These are phyloP conservation scores for Sequoiadendron giganteum DNA, from an alignment of 75 land plant species.

Conservation along the genomic window DNA sequence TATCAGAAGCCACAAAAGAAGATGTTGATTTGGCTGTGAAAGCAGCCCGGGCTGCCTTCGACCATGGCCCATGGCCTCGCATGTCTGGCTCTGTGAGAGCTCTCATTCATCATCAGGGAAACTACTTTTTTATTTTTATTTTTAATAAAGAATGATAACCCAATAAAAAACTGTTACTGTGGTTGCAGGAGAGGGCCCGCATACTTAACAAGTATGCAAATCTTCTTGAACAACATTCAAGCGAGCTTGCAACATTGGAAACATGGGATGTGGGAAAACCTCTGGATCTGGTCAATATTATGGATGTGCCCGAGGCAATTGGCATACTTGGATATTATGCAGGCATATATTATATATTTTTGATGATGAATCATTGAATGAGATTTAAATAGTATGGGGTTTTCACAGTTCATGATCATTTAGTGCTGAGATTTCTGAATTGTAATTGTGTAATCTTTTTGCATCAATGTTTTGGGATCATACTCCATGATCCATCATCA, in stretches of 20 bases:
- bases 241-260: conserved; percentile 50
- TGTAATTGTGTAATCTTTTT: too few relatives aligned
- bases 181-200: conserved; percentile 27
- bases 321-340: conserved; percentile 52
- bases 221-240: conserved; percentile 39
- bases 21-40: conserved; percentile 31
- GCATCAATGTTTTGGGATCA: too few relatives aligned
- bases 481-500: too few relatives aligned
- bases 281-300: conserved; percentile 25
- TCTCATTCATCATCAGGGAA: not conserved
- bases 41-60: conserved; percentile 23
- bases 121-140: not conserved
- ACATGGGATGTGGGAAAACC: conserved; percentile 55
- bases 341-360: conserved; percentile 21
- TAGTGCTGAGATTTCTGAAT: too few relatives aligned
- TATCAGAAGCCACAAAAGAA: conserved; percentile 25
- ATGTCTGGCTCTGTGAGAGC: conserved; percentile 14
- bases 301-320: conserved; percentile 37
- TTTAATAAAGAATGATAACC: not conserved
- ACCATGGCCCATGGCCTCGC: conserved; percentile 23
- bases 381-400: too few relatives aligned
- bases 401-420: too few relatives aligned
- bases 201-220: conserved; percentile 37
- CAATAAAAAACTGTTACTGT: not conserved
- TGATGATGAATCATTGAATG: too few relatives aligned